These are phyloP conservation scores for Zygnema cylindricum DNA, from an alignment of 139 green algal genomes.

Conservation along the genomic window DNA sequence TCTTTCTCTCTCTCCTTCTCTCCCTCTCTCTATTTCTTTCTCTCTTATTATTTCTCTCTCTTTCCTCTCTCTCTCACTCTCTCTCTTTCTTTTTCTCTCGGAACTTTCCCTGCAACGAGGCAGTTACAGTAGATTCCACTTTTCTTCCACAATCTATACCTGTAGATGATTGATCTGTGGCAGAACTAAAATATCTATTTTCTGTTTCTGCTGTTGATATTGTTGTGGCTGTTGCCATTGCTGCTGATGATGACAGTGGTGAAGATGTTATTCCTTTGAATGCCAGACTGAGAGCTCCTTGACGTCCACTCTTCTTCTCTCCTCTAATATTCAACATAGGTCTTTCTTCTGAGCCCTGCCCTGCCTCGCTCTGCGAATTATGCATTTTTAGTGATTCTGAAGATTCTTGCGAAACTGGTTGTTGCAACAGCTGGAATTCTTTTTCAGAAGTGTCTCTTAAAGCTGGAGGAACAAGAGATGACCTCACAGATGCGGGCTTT, in stretches of 20 bases:
- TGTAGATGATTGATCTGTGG: neutral
- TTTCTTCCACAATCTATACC: too few species aligned
- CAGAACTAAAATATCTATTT: neutral
- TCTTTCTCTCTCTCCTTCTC: too few species aligned
- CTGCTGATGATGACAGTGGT: too few species aligned
- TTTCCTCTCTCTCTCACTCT: neutral
- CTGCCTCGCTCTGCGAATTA: neutral
- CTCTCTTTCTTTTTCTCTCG: too few species aligned
- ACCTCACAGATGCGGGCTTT: neutral
- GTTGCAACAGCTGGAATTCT: too few species aligned
- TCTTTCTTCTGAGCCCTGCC: neutral
- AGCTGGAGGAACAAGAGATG: neutral
- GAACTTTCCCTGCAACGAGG: neutral
- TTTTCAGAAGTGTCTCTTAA: neutral
- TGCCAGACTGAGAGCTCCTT: neutral
- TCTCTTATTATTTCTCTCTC: neutral
- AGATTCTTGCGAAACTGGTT: too few species aligned
- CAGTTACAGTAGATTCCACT: neutral
- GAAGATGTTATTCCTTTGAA: neutral
- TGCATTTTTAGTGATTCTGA: too few species aligned
- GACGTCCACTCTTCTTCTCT: neutral
- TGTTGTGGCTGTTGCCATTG: too few species aligned
- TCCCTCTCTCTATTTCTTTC: too few species aligned
- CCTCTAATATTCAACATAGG: neutral
- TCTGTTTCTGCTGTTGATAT: too few species aligned